Evolutionary conservation across 441 rosid species (phyloP).

Genomic region (Populus hybrid): DNA sequence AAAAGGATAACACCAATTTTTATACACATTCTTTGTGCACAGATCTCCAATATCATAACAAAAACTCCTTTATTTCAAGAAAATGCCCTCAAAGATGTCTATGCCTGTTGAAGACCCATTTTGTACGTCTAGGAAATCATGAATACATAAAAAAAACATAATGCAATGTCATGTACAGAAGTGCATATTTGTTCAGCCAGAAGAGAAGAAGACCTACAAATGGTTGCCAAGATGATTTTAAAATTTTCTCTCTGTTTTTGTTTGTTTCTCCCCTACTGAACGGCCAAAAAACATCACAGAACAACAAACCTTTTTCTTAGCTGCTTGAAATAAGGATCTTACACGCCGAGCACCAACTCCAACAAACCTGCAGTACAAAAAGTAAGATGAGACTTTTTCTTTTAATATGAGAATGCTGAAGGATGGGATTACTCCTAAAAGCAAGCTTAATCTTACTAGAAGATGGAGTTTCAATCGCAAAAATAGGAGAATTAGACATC

Average conservation of each 20-base stretch:
- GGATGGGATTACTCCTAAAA: too few species aligned
- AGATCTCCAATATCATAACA: neutral
- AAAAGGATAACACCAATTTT: neutral
- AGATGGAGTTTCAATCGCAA: neutral
- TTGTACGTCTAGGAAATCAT: neutral
- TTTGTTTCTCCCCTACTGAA: neutral
- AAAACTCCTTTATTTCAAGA: neutral
- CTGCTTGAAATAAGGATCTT: constrained; percentile 95
- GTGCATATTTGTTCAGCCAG: neutral
- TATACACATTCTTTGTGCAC: neutral
- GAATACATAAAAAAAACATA: neutral
- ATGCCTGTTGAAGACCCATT: neutral
- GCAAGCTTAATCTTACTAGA: neutral
- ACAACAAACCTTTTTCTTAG: constrained; percentile 79
- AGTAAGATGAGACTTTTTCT: constrained; percentile 4
- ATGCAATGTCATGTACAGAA: neutral
- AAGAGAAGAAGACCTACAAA: neutral
- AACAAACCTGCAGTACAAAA: constrained; percentile 69
- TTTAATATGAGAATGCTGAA: too few species aligned
- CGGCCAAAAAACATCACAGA: neutral
- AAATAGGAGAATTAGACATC: neutral
- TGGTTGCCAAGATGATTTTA: constrained; percentile 1
- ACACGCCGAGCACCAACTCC: constrained; percentile 99
- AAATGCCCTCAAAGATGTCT: neutral
- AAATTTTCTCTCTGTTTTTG: neutral